Evolutionary conservation across 2,329 filamentous ascomycete species (phyloP), one percentile per base, ranked within the genome.

Genomic region (Colletotrichum phormii): DNA sequence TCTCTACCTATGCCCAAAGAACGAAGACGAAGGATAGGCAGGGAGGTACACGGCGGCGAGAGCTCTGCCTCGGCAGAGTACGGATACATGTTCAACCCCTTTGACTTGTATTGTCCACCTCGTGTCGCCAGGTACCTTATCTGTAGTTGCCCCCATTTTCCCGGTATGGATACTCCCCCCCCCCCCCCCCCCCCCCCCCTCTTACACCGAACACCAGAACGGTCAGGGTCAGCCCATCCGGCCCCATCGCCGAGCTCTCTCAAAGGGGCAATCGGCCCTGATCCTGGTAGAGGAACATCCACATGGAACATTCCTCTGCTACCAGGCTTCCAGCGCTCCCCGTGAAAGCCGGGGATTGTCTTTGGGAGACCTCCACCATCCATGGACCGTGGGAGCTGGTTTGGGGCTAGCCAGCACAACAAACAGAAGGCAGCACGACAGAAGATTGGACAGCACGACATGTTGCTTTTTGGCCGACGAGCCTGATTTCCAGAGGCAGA

Each of bases 301-400:
- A 54, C 70, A 73, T 73, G 71, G 71, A 73, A 73, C 71, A 72
- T 73, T 73, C 71, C 67, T 72, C 67, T 57, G 63, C 51, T 65
- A 18, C 37, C 37, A 42, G 13, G 62, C 51, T 65, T 66, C 57
- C 62, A 65, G 58, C 42, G 37, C 60, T 57, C 68, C 65, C 70
- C 66, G 42, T 63, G 46, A 67, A 67, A 72, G 57, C 71, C 51
- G 71, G 71, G 67, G 67, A 66, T 61, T 24, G 35, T 57, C 67
- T 49, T 60, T 53, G 53, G 60, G 29, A 53, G 60, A 63, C 42
- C 29, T 59, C 37, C 26, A 29, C 26, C 26, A 29, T 29, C 26
- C 37, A 42, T 42, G 37, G 37, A 42, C 18, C 13, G 18, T 42
- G 35, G 8, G 71, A 53, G 60, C 61, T 71, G 60, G 67, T 66